Conservation (phyloP, 2,329 filamentous ascomycete genomes). For the Phaeosphaeriaceae sp. region DNA sequence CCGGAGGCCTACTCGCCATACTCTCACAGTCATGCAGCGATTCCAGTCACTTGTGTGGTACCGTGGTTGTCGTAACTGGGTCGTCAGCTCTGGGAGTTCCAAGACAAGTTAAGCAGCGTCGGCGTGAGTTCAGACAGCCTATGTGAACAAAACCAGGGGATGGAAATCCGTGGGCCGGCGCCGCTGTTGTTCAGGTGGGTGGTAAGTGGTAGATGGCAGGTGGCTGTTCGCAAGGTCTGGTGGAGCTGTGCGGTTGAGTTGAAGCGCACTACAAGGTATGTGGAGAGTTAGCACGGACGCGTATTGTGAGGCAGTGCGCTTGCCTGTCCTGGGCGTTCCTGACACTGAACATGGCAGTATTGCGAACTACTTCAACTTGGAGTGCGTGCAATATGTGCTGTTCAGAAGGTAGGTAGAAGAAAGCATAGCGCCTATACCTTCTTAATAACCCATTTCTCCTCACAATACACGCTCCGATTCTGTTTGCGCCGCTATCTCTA, state of each 20-base stretch:
- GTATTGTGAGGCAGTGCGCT: constrained; percentile 24
- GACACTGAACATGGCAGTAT: background rate
- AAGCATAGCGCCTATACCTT: too few relatives aligned
- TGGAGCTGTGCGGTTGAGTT: constrained; percentile 14
- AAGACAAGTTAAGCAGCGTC: constrained; percentile 7
- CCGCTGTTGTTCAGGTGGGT: background rate
- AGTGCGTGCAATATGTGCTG: background rate
- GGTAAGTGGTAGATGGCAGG: background rate
- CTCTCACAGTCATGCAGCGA: constrained; percentile 33
- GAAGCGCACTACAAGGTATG: background rate
- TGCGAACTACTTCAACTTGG: background rate
- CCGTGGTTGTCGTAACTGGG: constrained; percentile 28
- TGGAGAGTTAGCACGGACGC: constrained; percentile 15
- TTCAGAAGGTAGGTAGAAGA: too few relatives aligned
- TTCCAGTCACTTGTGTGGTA: constrained; percentile 29
- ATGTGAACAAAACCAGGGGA: background rate
- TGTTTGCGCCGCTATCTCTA: background rate
- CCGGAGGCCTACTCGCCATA: constrained; percentile 63
- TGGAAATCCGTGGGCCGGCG: background rate
- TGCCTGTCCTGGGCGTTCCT: constrained; percentile 5
- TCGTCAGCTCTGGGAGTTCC: constrained; percentile 11
- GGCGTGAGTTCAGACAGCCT: constrained; percentile 4
- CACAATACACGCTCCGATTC: background rate
- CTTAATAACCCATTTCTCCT: background rate
- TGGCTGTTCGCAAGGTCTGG: constrained; percentile 15